These are phyloP conservation scores for Leccinellum albellum DNA, from an alignment of 768 basidiomycete species.

Conservation along the genomic window DNA sequence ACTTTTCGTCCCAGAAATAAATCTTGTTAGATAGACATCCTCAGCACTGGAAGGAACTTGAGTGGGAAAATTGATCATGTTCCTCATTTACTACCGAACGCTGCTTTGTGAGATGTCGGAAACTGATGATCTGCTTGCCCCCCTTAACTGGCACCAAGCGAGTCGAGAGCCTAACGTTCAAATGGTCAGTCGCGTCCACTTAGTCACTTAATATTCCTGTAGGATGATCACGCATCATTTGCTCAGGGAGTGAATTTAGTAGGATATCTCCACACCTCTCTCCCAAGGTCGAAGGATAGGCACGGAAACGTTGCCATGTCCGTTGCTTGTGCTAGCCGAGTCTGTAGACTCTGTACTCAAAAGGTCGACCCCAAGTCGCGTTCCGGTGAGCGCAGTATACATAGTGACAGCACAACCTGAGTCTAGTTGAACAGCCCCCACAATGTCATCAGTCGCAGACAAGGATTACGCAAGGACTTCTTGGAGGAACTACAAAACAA, in stretches of 20 bases:
- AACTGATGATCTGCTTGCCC: too few relatives aligned
- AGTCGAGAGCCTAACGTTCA: too few relatives aligned
- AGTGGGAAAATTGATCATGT: background rate
- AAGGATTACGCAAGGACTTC: too few relatives aligned
- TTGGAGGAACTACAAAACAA: background rate
- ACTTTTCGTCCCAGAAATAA: background rate
- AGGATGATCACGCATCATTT: conserved; percentile 37
- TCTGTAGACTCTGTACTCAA: background rate
- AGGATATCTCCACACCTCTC: conserved; percentile 69
- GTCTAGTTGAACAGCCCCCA: too few relatives aligned
- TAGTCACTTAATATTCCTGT: background rate
- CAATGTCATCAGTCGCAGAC: too few relatives aligned
- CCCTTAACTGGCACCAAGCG: background rate
- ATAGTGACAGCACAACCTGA: too few relatives aligned
- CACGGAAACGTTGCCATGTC: background rate
- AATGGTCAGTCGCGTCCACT: background rate
- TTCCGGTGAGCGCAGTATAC: too few relatives aligned
- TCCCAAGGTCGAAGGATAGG: too few relatives aligned
- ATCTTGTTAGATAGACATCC: conserved; percentile 32
- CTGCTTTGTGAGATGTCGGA: too few relatives aligned
- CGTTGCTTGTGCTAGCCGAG: background rate
- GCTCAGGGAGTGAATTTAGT: conserved; percentile 66
- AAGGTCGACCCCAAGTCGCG: background rate
- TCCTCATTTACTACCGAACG: conserved; percentile 43
- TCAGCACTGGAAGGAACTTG: conserved; percentile 76